Conservation (phyloP, 257 asterid species). For the Solanum sitiens region DNA sequence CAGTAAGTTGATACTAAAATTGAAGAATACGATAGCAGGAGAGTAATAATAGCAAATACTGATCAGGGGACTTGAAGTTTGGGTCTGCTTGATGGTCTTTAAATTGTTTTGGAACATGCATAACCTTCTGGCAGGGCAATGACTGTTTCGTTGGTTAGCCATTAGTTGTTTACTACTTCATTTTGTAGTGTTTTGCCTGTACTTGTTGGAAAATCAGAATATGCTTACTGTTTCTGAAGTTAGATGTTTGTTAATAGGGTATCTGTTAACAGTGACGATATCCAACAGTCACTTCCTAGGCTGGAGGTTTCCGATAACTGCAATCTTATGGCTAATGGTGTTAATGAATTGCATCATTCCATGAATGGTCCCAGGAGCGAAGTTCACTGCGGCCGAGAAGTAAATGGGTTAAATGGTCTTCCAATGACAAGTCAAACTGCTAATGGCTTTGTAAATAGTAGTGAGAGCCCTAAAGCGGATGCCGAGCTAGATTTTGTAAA, state of each 20-base stretch:
- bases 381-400: constrained; percentile 17
- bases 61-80: background rate
- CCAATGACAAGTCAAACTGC: constrained; percentile 23
- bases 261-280: constrained; percentile 26
- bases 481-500: constrained; percentile 41
- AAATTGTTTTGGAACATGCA: background rate
- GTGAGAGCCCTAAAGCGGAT: constrained; percentile 27
- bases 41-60: background rate
- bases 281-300: constrained; percentile 27
- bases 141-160: background rate
- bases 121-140: background rate
- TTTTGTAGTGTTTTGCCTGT: background rate
- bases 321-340: constrained; percentile 11
- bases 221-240: constrained; percentile 1
- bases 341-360: constrained; percentile 29
- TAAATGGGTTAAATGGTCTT: constrained; percentile 25
- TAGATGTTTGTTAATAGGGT: background rate
- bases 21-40: background rate
- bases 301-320: constrained; percentile 21
- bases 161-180: background rate
- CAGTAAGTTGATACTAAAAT: background rate
- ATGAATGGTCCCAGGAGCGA: constrained; percentile 21
- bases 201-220: background rate
- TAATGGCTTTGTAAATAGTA: constrained; percentile 43
- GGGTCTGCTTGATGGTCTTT: background rate